Conservation (phyloP, 768 basidiomycete genomes). For the Russula griseocarnosa region DNA sequence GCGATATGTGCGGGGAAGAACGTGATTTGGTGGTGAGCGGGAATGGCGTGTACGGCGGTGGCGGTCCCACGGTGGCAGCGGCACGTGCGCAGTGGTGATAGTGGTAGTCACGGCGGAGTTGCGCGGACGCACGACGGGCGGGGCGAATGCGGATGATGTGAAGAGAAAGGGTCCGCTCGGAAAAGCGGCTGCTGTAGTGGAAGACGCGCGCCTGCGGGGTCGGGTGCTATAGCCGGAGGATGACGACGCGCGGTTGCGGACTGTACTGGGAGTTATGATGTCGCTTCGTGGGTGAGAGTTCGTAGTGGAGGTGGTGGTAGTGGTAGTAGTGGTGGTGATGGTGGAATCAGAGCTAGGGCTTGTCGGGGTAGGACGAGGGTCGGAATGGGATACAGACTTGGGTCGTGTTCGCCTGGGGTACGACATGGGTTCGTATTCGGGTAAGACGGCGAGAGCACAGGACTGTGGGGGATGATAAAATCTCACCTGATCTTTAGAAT, state of each 20-base stretch:
- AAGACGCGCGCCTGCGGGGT: constrained; percentile 22
- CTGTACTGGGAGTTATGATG: background rate
- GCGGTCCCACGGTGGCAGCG: constrained; percentile 11
- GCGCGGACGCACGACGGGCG: constrained; percentile 15
- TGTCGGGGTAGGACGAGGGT: background rate
- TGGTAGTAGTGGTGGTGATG: background rate
- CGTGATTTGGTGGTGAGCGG: constrained; percentile 20
- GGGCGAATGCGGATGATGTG: constrained; percentile 12
- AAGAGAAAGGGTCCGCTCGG: constrained; percentile 19
- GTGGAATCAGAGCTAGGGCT: background rate
- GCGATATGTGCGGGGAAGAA: constrained; percentile 25
- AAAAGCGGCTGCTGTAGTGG: constrained; percentile 11
- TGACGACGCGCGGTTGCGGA: constrained; percentile 10
- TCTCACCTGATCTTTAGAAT: constrained; percentile 5
- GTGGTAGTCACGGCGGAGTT: background rate
- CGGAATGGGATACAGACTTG: constrained; percentile 1
- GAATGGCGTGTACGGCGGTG: constrained; percentile 22
- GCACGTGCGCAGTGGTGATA: background rate
- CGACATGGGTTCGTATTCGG: constrained; percentile 22
- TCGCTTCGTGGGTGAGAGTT: background rate
- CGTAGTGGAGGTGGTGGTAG: background rate
- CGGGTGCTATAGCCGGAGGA: background rate
- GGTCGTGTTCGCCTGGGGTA: constrained; percentile 15
- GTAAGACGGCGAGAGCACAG: constrained; percentile 16
- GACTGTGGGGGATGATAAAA: background rate